Evolutionary conservation across 805 yeast genomes (phyloP).

Genomic region (Yamadazyma akitaensis): DNA sequence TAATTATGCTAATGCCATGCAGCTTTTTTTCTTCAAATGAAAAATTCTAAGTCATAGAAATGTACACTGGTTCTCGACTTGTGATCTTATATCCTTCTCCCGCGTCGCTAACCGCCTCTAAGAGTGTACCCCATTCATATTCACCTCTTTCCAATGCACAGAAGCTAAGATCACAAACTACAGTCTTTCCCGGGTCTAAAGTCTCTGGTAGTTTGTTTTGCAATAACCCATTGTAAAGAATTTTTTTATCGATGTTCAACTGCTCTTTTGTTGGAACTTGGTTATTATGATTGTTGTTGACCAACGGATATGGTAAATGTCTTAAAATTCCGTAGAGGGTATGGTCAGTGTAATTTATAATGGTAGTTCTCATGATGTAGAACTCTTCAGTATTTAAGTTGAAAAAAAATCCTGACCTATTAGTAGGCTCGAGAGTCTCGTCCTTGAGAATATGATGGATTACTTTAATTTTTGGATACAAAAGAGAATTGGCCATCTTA

Average conservation of each 20-base stretch:
- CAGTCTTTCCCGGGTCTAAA: conserved; percentile 41
- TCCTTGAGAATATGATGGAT: conserved; percentile 25
- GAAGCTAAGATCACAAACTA: conserved; percentile 49
- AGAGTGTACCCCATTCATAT: conserved; percentile 67
- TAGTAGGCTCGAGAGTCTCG: conserved; percentile 9
- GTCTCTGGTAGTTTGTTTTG: conserved; percentile 50
- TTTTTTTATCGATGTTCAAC: conserved; percentile 46
- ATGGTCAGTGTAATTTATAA: conserved; percentile 46
- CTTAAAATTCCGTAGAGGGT: conserved; percentile 55
- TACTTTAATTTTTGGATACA: conserved; percentile 46
- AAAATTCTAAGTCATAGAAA: conserved; percentile 15
- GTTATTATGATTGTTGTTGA: conserved; percentile 4
- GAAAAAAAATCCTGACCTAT: conserved; percentile 27
- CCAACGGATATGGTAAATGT: conserved; percentile 47
- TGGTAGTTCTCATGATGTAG: conserved; percentile 46
- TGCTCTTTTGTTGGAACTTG: conserved; percentile 6
- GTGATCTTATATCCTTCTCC: conserved; percentile 18
- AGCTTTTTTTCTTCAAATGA: neutral
- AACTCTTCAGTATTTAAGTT: conserved; percentile 45
- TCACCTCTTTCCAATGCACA: conserved; percentile 73
- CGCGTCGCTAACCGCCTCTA: conserved; percentile 20
- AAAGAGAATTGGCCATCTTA: conserved; percentile 55
- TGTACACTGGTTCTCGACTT: conserved; percentile 31
- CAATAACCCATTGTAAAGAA: conserved; percentile 70
- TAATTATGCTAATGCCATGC: neutral